These are phyloP conservation scores for Penicillium sp. DNA, from an alignment of 2,329 filamentous ascomycete species.

Conservation along the genomic window DNA sequence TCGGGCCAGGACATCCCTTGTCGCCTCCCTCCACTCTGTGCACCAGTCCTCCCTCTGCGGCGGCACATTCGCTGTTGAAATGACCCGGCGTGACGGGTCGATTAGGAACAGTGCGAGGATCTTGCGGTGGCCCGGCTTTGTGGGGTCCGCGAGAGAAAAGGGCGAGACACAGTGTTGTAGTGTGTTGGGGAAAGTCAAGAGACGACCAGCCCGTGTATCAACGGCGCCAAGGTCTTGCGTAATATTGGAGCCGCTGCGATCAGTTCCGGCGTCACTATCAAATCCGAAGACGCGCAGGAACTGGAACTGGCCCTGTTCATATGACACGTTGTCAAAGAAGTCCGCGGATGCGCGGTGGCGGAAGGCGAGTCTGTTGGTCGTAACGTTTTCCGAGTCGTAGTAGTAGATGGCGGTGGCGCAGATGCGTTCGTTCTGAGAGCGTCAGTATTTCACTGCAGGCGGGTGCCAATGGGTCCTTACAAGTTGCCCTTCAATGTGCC, in stretches of 20 bases:
- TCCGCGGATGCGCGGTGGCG: slow-evolving; percentile 39
- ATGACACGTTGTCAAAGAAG: background rate
- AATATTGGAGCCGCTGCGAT: slow-evolving; percentile 24
- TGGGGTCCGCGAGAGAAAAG: slow-evolving; percentile 6
- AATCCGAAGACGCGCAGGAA: slow-evolving; percentile 14
- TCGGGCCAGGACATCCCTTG: slow-evolving; percentile 19
- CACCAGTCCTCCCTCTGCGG: slow-evolving; percentile 21
- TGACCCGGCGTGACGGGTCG: slow-evolving; percentile 12
- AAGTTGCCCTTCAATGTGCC: slow-evolving; percentile 53
- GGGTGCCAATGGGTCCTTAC: background rate
- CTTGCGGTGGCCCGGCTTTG: slow-evolving; percentile 8
- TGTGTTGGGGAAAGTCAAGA: slow-evolving; percentile 13
- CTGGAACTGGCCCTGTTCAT: slow-evolving; percentile 9
- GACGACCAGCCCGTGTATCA: background rate
- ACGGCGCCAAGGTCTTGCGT: slow-evolving; percentile 20
- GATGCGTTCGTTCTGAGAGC: slow-evolving; percentile 62
- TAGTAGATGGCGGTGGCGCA: slow-evolving; percentile 69
- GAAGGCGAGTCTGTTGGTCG: slow-evolving; percentile 58
- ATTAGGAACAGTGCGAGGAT: slow-evolving; percentile 13
- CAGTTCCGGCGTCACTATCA: background rate
- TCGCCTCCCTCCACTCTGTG: slow-evolving; percentile 2
- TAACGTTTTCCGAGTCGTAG: slow-evolving; percentile 67
- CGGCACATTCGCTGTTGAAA: slow-evolving; percentile 16
- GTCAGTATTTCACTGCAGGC: background rate
- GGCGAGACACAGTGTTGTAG: slow-evolving; percentile 12